Evolutionary conservation across 768 basidiomycete genomes (phyloP).

Genomic region (Mycena olivaceomarginata): DNA sequence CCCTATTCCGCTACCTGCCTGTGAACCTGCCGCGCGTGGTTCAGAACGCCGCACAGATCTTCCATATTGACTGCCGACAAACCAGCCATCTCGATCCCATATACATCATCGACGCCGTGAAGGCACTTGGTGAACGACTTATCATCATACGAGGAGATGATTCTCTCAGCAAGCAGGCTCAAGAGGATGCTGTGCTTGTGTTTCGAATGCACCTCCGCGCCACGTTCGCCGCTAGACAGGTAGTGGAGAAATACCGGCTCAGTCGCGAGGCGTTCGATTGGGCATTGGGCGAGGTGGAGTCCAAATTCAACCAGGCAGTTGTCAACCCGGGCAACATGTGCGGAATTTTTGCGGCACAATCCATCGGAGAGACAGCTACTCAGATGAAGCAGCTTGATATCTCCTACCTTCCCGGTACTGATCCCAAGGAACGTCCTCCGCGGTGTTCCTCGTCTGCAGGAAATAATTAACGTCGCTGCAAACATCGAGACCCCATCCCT

Average conservation of each 20-base stretch:
- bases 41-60: constrained; percentile 96
- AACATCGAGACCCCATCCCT: constrained; percentile 99
- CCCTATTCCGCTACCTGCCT: constrained; percentile 88
- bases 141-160: constrained; percentile 92
- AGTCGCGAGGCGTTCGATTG: constrained; percentile 97
- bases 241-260: constrained; percentile 92
- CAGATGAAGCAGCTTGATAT: constrained; percentile 99
- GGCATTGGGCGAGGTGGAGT: constrained; percentile 96
- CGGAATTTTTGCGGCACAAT: constrained; percentile 97
- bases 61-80: constrained; percentile 96
- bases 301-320: constrained; percentile 95
- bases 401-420: constrained; percentile 96
- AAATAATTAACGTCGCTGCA: constrained; percentile 99
- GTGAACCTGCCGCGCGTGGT: constrained; percentile 97
- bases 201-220: constrained; percentile 97
- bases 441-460: constrained; percentile 98
- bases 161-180: constrained; percentile 82
- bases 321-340: constrained; percentile 99
- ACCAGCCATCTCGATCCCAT: constrained; percentile 93
- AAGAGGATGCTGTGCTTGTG: constrained; percentile 91
- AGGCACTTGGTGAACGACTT: constrained; percentile 84
- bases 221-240: constrained; percentile 90
- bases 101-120: constrained; percentile 89
- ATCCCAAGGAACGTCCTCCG: constrained; percentile 99
- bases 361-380: constrained; percentile 99